Evolutionary conservation across 805 yeast genomes (phyloP).

Genomic region (Yarrowia phangngaensis): DNA sequence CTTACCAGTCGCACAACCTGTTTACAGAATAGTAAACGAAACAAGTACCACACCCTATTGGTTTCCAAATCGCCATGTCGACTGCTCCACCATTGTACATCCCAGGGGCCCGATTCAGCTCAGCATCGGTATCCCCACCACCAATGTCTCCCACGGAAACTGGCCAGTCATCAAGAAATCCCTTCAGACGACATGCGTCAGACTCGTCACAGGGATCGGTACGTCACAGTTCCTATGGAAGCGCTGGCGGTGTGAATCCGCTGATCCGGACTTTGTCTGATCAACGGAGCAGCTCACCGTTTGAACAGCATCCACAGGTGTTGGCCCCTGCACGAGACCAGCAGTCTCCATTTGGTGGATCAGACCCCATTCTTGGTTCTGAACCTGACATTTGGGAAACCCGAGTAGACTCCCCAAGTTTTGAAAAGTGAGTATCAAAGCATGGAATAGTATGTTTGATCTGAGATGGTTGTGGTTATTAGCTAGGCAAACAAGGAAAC

Average conservation of each 20-base stretch:
- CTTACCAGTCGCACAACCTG: too few species aligned
- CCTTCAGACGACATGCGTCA: constrained; percentile 20
- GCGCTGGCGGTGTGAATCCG: background rate
- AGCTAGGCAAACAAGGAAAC: too few species aligned
- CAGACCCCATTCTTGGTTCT: background rate
- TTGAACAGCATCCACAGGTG: background rate
- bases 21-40: too few species aligned
- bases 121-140: constrained; percentile 13
- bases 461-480: too few species aligned
- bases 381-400: constrained; percentile 7
- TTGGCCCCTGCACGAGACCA: background rate
- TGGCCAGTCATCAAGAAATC: constrained; percentile 18
- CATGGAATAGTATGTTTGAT: too few species aligned
- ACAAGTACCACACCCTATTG: too few species aligned
- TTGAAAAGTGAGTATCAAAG: constrained; percentile 13
- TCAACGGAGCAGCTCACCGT: constrained; percentile 18
- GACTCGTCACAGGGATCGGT: constrained; percentile 25
- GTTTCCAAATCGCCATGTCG: too few species aligned
- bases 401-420: constrained; percentile 1
- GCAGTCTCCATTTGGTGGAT: constrained; percentile 1
- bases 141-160: constrained; percentile 18
- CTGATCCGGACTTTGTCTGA: constrained; percentile 24
- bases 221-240: constrained; percentile 4
- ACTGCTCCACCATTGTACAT: constrained; percentile 22
- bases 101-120: constrained; percentile 16